Percentiles rank a stretch among this genome's conserved stretches.
Evolutionary conservation across 768 basidiomycete species (phyloP).

Genomic region (Gelatoporia subvermispora): DNA sequence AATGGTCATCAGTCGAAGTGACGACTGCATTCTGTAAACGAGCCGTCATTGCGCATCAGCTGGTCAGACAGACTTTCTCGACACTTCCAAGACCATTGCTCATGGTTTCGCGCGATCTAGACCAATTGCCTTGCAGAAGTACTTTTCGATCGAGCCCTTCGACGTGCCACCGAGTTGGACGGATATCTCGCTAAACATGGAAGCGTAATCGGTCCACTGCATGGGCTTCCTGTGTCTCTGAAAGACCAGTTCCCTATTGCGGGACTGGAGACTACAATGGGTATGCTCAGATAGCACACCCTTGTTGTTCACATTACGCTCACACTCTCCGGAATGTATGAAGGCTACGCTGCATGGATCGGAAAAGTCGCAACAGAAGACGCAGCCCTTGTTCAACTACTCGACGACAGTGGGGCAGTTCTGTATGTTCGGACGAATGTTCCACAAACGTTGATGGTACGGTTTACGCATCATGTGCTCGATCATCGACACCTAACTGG

Average conservation of each 20-base stretch:
- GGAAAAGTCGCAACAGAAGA: constrained; percentile 40
- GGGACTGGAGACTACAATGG: constrained; percentile 53
- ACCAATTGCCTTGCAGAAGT: constrained; percentile 44
- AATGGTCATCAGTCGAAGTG: constrained; percentile 55
- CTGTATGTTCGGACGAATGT: constrained; percentile 14
- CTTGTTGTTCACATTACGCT: too few relatives aligned
- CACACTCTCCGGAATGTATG: not conserved
- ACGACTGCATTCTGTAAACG: constrained; percentile 38
- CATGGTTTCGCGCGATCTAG: constrained; percentile 14
- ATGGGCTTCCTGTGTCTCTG: constrained; percentile 13
- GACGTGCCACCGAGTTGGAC: constrained; percentile 38
- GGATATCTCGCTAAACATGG: constrained; percentile 32
- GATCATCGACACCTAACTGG: too few relatives aligned
- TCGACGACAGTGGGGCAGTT: constrained; percentile 46
- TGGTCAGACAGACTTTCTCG: constrained; percentile 22
- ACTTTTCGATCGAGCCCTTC: constrained; percentile 37
- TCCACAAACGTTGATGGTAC: constrained; percentile 31
- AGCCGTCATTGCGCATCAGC: constrained; percentile 41
- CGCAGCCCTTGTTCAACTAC: constrained; percentile 43
- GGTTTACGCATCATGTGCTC: too few relatives aligned
- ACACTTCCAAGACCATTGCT: not conserved
- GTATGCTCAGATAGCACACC: constrained; percentile 17
- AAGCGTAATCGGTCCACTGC: constrained; percentile 13
- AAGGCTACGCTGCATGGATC: constrained; percentile 49
- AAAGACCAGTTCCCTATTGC: constrained; percentile 41